Evolutionary conservation across 192 early-diverging fungal genomes (phyloP).

Genomic region (Podochytrium sp.): DNA sequence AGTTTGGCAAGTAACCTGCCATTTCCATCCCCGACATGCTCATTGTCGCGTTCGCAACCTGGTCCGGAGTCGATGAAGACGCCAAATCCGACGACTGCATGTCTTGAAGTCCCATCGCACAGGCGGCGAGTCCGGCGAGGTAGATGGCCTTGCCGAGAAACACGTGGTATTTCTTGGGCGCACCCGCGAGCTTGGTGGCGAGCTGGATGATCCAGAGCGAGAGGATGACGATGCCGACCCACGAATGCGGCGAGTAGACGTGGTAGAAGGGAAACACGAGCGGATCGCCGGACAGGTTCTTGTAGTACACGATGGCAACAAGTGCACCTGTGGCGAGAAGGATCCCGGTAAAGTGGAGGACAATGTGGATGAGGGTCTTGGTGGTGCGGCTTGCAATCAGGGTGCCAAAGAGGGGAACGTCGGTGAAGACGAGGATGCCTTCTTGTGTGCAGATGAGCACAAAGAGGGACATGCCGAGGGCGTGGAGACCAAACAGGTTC

Average conservation of each 20-base stretch:
- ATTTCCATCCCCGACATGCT: conserved; percentile 2
- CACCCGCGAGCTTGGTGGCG: neutral
- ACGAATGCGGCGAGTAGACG: conserved; percentile 9
- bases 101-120: conserved; percentile 1
- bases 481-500: neutral
- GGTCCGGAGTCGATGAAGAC: neutral
- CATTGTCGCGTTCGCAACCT: too few relatives aligned
- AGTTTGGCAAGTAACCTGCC: neutral
- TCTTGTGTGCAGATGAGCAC: neutral
- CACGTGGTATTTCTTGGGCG: neutral
- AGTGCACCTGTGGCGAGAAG: neutral
- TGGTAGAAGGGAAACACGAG: conserved; percentile 3
- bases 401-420: neutral
- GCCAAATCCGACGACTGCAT: neutral
- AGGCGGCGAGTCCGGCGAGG: neutral
- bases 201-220: neutral
- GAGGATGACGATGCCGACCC: conserved; percentile 1
- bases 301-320: conserved; percentile 1
- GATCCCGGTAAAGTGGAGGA: neutral
- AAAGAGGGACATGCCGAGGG: neutral
- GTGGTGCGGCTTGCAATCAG: neutral
- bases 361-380: neutral
- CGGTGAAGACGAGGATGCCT: neutral
- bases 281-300: conserved; percentile 8
- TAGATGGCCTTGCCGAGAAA: conserved; percentile 1